phyloP scores from a whole-genome alignment of 1,284 basidiomycete genomes.

The Exsudoporus floridanus region DNA sequence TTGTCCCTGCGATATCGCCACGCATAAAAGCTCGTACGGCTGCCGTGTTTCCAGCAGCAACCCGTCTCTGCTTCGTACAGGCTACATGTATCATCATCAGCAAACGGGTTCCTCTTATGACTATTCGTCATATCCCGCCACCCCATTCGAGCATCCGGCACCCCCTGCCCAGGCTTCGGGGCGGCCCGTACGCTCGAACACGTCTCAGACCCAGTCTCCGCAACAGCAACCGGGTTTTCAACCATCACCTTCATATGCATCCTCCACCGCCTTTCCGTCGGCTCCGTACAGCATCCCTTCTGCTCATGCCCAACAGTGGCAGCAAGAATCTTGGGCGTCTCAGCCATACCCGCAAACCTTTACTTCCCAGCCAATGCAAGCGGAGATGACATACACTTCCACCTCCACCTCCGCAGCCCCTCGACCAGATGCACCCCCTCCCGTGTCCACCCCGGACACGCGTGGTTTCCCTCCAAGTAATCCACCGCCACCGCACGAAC shows the following conservation, averaged over 20 bases:
- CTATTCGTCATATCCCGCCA: conserved; percentile 45
- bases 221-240: conserved; percentile 32
- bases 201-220: conserved; percentile 43
- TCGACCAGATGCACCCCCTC: conserved; percentile 30
- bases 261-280: conserved; percentile 29
- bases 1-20: conserved; percentile 31
- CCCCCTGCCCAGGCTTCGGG: conserved; percentile 37
- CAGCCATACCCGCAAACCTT: conserved; percentile 37
- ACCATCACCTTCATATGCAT: conserved; percentile 31
- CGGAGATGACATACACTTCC: conserved; percentile 37
- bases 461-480: conserved; percentile 28
- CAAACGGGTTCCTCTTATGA: conserved; percentile 48
- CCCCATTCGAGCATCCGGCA: conserved; percentile 41
- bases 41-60: conserved; percentile 18
- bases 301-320: conserved; percentile 37
- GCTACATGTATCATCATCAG: conserved; percentile 49
- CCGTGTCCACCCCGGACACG: conserved; percentile 28
- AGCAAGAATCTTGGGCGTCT: conserved; percentile 37
- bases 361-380: conserved; percentile 26
- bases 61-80: conserved; percentile 16
- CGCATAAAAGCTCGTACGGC: conserved; percentile 33
- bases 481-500: conserved; percentile 27
- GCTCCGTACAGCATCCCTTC: conserved; percentile 31
- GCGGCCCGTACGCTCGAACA: conserved; percentile 37
- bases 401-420: conserved; percentile 36